Base-by-base conservation (phyloP, 176 grass and related monocot species). In the Cenchrus purpureus region DNA sequence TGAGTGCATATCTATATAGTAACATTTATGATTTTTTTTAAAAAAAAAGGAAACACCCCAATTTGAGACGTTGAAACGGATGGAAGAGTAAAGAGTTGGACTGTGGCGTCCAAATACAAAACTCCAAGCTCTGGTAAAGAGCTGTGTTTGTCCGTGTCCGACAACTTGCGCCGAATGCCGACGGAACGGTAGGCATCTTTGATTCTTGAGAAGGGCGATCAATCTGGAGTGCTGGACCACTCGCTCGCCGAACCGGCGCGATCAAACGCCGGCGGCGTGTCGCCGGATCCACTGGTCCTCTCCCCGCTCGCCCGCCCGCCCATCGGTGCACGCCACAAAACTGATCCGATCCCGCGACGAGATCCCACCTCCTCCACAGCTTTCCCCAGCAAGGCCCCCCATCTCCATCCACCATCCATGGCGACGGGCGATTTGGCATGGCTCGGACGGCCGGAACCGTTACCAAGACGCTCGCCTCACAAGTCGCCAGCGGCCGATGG, bases 181-280 rank as follows among this genome's bases (percentile, higher is more conserved):
- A 52, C 50, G 50, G 15, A 56, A 40, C 37, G 37, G 16, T 16
- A 56, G 37, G 16, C 54, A 56, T 56, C 54, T 19, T 7, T 7
- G 37, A 40, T 40, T 4, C 34, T 34, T 34, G 52, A 14, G 15
- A 56, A 9, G 5, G 53, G 22, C 14, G 50, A 52, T 12, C 52
- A 13, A 13, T 2, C 52, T 20, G 55, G 55, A 57, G 37, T 40
- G 37, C 37, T 40, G 37, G 37, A 40, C 55, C 55, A 57, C 55
- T 40, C 37, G 16, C 4, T 20, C 55, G 20, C 58, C 58, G 58
- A 25, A 25, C 20, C n/a, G 20, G 3, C 37, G 20, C 20, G n/a
- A 61, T 65, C 31, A 5, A 73, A 73, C 78, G 64, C 28, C 54
- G 76, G 43, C 54, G 6, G 13, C 52, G 83, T 51, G 65, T 61